These are phyloP conservation scores for Cryptosporidium tyzzeri DNA, from an alignment of 169 alveolate species.

Conservation along the genomic window DNA sequence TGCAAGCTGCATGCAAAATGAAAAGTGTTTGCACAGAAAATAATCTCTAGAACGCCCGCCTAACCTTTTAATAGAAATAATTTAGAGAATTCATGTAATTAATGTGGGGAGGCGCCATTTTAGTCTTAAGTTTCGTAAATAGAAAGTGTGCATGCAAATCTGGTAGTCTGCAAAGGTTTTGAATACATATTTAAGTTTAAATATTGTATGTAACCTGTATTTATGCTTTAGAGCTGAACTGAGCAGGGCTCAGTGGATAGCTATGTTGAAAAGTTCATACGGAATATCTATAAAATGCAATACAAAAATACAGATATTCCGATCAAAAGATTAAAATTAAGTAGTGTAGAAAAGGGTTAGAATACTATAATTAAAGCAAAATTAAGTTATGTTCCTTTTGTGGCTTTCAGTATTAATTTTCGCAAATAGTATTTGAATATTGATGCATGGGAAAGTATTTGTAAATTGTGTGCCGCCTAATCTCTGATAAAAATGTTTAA, in stretches of 20 bases:
- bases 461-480: conserved; percentile 1
- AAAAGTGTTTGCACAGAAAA: neutral
- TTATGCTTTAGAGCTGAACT: no score
- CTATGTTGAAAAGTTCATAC: neutral
- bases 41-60: neutral
- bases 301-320: no score
- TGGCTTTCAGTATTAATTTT: neutral
- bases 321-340: no score
- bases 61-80: no score
- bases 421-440: neutral
- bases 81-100: no score
- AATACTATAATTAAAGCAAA: neutral
- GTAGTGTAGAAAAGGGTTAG: no score
- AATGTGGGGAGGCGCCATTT: neutral
- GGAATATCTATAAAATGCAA: no score
- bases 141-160: neutral
- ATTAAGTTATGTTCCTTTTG: neutral
- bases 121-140: neutral
- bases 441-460: neutral
- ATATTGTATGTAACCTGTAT: no score
- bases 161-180: neutral
- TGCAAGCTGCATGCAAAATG: neutral
- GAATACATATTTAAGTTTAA: neutral
- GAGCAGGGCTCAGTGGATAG: neutral
- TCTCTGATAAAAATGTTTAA: neutral